Percentiles rank a stretch among this genome's conserved stretches.
Evolutionary conservation across 768 basidiomycete species (phyloP).

Genomic region (Termitomyces sp.): DNA sequence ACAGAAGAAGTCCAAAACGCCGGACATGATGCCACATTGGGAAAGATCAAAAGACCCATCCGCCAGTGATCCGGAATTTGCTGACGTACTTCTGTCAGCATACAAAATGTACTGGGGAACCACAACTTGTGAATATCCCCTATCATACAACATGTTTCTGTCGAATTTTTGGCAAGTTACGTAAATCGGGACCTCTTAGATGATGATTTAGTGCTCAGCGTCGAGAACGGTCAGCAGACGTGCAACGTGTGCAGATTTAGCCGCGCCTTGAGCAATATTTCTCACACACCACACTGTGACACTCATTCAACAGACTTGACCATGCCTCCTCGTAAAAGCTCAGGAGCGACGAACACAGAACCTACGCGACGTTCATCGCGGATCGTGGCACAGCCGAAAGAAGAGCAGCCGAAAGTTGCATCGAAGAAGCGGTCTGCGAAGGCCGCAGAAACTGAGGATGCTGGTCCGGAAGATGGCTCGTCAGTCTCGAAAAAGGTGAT

Average conservation of each 20-base stretch:
- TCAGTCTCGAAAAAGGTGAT: constrained; percentile 37
- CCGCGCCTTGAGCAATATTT: neutral
- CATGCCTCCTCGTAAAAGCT: constrained; percentile 31
- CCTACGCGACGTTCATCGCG: constrained; percentile 53
- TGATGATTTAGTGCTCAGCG: neutral
- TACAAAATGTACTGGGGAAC: neutral
- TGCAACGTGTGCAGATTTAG: neutral
- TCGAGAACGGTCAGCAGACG: neutral
- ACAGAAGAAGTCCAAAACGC: neutral
- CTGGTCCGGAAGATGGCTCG: constrained; percentile 26
- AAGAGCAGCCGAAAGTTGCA: constrained; percentile 23
- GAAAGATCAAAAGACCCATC: neutral
- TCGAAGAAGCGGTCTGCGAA: constrained; percentile 40
- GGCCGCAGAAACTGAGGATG: constrained; percentile 27
- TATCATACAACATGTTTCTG: neutral
- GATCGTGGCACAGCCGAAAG: constrained; percentile 44
- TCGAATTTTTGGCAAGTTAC: neutral
- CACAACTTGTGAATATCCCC: neutral
- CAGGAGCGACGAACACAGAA: constrained; percentile 26
- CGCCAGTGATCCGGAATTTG: neutral
- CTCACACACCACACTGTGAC: constrained; percentile 14
- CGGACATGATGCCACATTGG: neutral
- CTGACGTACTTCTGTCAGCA: no score
- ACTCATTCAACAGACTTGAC: constrained; percentile 14
- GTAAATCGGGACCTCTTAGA: neutral